Evolutionary conservation across 371 early-diverging fungal genomes (phyloP).

Genomic region (Mortierella polycephala): DNA sequence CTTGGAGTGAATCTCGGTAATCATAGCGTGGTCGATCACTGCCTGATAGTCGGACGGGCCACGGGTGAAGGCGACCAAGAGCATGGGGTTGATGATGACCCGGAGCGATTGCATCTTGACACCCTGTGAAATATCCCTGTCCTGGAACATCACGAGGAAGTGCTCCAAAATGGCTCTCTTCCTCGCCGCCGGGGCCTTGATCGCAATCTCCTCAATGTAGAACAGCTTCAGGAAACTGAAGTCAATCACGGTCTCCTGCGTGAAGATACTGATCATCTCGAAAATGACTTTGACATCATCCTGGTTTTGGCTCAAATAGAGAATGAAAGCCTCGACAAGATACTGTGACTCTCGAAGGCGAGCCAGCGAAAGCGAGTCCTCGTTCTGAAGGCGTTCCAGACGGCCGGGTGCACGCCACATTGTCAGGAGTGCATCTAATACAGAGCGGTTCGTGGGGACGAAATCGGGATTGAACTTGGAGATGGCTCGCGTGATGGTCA

Average conservation of each 20-base stretch:
- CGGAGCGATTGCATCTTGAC: slow-evolving; percentile 76
- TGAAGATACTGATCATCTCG: slow-evolving; percentile 82
- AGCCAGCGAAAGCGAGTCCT: slow-evolving; percentile 63
- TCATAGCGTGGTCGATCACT: slow-evolving; percentile 73
- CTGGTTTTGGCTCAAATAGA: slow-evolving; percentile 66
- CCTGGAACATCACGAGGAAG: slow-evolving; percentile 72
- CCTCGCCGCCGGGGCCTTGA: slow-evolving; percentile 63
- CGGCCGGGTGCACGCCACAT: slow-evolving; percentile 70
- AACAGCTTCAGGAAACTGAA: slow-evolving; percentile 76
- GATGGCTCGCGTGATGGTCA: slow-evolving; percentile 73
- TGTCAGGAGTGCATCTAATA: slow-evolving; percentile 61
- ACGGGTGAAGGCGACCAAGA: slow-evolving; percentile 68
- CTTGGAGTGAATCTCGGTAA: slow-evolving; percentile 72
- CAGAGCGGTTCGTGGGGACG: slow-evolving; percentile 37
- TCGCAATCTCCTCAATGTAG: slow-evolving; percentile 75
- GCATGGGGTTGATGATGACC: slow-evolving; percentile 82
- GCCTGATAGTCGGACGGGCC: slow-evolving; percentile 61
- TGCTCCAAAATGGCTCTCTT: slow-evolving; percentile 75
- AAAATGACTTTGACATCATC: slow-evolving; percentile 79
- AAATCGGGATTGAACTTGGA: slow-evolving; percentile 64
- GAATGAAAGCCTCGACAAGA: slow-evolving; percentile 78
- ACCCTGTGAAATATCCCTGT: slow-evolving; percentile 55
- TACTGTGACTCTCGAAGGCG: slow-evolving; percentile 67
- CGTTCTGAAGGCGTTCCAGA: slow-evolving; percentile 61
- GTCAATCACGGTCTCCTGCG: slow-evolving; percentile 77